These are phyloP conservation scores for Wickerhamiella pararugosa DNA, from an alignment of 1,139 yeast species.

Conservation along the genomic window DNA sequence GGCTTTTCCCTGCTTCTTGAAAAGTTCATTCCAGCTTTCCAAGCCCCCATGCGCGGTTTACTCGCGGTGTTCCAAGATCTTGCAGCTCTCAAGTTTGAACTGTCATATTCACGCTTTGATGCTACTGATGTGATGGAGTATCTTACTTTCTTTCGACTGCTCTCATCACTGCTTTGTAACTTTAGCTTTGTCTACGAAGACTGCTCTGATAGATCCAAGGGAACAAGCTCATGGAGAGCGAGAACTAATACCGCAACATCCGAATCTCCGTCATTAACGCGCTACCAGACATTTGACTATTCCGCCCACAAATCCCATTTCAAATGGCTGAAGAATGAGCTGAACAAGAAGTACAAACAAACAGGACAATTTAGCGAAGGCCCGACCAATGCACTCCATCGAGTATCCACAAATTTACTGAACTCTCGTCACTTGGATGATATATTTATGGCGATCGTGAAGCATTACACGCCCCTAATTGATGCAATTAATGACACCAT, in stretches of 20 bases:
- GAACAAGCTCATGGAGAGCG: conserved; percentile 12
- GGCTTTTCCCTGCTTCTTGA: conserved; percentile 10
- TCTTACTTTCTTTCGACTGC: conserved; percentile 3
- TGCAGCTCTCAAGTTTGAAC: conserved; percentile 7
- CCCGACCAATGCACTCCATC: background rate
- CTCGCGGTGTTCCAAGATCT: conserved; percentile 15
- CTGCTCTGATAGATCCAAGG: conserved; percentile 7
- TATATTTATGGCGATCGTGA: conserved; percentile 11
- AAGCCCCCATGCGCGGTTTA: conserved; percentile 11
- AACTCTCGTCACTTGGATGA: conserved; percentile 11
- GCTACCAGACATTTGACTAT: background rate
- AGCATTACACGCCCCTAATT: conserved; percentile 11
- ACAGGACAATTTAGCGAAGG: conserved; percentile 13
- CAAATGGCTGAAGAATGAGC: background rate
- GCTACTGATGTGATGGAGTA: conserved; percentile 3
- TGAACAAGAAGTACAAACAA: conserved; percentile 8
- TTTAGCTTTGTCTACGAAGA: conserved; percentile 14
- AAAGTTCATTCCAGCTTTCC: conserved; percentile 8
- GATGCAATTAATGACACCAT: conserved; percentile 11
- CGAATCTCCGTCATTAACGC: background rate
- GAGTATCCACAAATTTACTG: background rate
- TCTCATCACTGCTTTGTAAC: conserved; percentile 12
- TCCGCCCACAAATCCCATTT: background rate
- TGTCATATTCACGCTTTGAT: conserved; percentile 1
- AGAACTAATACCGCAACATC: background rate